Conservation (phyloP, 495 filamentous ascomycete species). For the Trichocladium uniseriatum region DNA sequence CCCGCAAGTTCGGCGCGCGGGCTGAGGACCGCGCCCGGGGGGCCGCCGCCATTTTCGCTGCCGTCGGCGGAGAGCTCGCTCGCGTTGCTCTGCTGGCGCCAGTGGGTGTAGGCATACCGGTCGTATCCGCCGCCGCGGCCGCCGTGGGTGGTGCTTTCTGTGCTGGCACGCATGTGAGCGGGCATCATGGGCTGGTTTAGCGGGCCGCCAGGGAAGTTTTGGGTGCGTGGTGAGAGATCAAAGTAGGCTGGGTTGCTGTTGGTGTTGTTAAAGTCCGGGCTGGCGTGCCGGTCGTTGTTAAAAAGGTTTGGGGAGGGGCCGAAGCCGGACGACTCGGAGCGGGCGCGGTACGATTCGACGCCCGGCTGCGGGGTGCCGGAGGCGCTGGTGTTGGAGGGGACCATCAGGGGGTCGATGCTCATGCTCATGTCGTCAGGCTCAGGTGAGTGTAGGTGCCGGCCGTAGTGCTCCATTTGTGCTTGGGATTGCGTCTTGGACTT, state of each 20-base stretch:
- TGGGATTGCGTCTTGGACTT: conserved; percentile 14
- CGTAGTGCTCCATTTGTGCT: conserved; percentile 20
- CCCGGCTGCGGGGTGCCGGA: conserved; percentile 10
- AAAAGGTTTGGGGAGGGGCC: conserved; percentile 18
- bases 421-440: conserved; percentile 11
- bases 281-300: conserved; percentile 21
- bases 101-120: conserved; percentile 20
- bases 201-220: too few relatives aligned
- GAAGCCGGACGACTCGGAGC: conserved; percentile 16
- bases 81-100: conserved; percentile 29
- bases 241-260: too few relatives aligned
- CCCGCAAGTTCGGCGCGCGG: conserved; percentile 12
- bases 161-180: conserved; percentile 20
- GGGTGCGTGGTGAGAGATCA: conserved; percentile 14
- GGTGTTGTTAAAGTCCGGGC: conserved; percentile 21
- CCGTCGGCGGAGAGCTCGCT: conserved; percentile 33
- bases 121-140: neutral
- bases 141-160: conserved; percentile 20
- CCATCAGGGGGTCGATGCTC: conserved; percentile 21
- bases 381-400: conserved; percentile 4
- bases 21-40: conserved; percentile 4
- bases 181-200: conserved; percentile 14
- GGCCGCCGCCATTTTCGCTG: conserved; percentile 19
- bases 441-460: conserved; percentile 12
- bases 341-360: conserved; percentile 4